These are phyloP conservation scores for Sherardia arvensis DNA, from an alignment of 257 asterid genomes.

Conservation along the genomic window DNA sequence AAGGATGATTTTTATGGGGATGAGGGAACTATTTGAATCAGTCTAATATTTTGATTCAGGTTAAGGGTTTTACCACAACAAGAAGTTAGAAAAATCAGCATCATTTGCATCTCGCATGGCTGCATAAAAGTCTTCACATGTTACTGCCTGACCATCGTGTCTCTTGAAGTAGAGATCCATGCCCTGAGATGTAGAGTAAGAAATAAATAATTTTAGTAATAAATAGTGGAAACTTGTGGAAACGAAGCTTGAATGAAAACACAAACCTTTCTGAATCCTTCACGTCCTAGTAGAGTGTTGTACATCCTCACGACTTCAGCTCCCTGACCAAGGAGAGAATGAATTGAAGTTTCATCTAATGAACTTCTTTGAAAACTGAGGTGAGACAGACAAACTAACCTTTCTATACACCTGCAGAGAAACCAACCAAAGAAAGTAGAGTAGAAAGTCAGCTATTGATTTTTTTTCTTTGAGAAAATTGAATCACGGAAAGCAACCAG, in stretches of 20 bases:
- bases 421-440: constrained; percentile 12
- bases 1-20: too few relatives aligned
- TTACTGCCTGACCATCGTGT: constrained; percentile 86
- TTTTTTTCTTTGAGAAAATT: not conserved
- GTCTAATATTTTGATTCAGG: constrained; percentile 1
- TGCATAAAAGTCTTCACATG: constrained; percentile 80
- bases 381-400: constrained; percentile 27
- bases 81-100: constrained; percentile 74
- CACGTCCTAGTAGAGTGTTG: constrained; percentile 62
- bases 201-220: not conserved
- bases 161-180: constrained; percentile 72
- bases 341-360: not conserved
- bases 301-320: constrained; percentile 93
- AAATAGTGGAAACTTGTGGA: not conserved
- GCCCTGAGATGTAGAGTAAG: constrained; percentile 40
- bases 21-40: too few relatives aligned
- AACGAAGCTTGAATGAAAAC: not conserved
- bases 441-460: constrained; percentile 1
- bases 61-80: constrained; percentile 48
- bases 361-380: not conserved
- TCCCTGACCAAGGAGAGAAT: constrained; percentile 40
- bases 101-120: constrained; percentile 98
- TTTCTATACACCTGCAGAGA: constrained; percentile 59
- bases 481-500: too few relatives aligned
- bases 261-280: constrained; percentile 80